These are phyloP conservation scores for Boechera retrofracta DNA, from an alignment of 345 rosid species.

Conservation along the genomic window DNA sequence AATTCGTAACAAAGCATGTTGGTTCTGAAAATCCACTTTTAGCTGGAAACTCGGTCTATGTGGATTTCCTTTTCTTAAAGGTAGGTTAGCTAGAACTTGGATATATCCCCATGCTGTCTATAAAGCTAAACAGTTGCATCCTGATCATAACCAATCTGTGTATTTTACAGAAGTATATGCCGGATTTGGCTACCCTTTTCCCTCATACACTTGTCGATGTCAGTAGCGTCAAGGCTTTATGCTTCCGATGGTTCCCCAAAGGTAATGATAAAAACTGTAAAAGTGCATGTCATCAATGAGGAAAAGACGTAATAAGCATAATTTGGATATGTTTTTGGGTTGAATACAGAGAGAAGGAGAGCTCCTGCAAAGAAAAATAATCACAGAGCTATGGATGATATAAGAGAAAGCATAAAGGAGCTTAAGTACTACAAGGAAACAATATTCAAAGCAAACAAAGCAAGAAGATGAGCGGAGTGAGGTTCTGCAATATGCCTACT, in stretches of 20 bases:
- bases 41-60: conserved; percentile 89
- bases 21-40: conserved; percentile 65
- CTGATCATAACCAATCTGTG: conserved; percentile 53
- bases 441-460: conserved; percentile 58
- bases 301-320: neutral
- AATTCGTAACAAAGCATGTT: conserved; percentile 71
- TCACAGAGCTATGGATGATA: conserved; percentile 91
- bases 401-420: conserved; percentile 80
- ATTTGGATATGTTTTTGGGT: conserved; percentile 21
- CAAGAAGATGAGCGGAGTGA: conserved; percentile 50
- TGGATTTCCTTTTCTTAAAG: conserved; percentile 79
- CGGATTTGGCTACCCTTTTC: conserved; percentile 75
- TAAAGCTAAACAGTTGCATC: conserved; percentile 36
- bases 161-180: conserved; percentile 82
- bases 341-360: conserved; percentile 60
- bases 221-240: conserved; percentile 82
- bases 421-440: conserved; percentile 77
- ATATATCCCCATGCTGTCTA: neutral
- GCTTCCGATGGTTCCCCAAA: conserved; percentile 74
- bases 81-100: conserved; percentile 48
- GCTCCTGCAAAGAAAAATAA: conserved; percentile 74
- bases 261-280: conserved; percentile 50
- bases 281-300: neutral
- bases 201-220: conserved; percentile 84
- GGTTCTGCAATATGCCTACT: neutral